Evolutionary conservation across 73 alveolate genomes (phyloP).

Genomic region (Effrenium voratum): DNA sequence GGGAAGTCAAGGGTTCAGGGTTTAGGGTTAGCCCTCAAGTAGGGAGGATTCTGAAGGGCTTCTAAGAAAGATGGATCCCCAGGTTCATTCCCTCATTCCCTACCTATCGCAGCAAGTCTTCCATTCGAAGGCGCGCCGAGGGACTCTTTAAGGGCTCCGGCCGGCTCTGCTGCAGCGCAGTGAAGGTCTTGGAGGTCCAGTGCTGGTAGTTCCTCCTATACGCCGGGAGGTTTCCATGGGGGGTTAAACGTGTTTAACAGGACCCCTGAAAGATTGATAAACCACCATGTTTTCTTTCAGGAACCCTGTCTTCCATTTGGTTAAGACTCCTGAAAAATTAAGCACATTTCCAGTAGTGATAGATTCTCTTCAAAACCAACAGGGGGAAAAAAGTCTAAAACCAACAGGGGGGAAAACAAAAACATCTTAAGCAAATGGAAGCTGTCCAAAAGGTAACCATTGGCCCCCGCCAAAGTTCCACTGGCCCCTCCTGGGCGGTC

Average conservation of each 20-base stretch:
- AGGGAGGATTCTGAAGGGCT: too few species aligned
- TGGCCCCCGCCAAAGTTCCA: too few species aligned
- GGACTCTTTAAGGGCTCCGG: conserved; percentile 9
- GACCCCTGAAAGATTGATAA: too few species aligned
- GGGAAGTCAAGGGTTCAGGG: background rate
- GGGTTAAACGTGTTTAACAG: too few species aligned
- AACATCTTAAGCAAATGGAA: background rate
- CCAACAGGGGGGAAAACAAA: background rate
- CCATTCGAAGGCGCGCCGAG: background rate
- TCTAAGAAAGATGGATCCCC: background rate
- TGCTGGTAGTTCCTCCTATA: conserved; percentile 24
- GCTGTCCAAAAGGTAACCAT: background rate
- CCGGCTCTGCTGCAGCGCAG: conserved; percentile 9
- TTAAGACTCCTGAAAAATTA: too few species aligned
- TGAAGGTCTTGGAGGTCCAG: conserved; percentile 35
- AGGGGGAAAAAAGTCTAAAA: background rate
- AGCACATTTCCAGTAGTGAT: too few species aligned
- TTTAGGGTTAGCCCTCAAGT: too few species aligned
- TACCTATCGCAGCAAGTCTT: too few species aligned
- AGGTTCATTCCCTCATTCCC: background rate
- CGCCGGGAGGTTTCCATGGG: background rate
- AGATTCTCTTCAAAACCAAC: too few species aligned
- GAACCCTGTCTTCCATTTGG: too few species aligned
- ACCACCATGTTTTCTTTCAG: too few species aligned
- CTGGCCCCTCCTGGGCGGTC: conserved; percentile 28